phyloP scores from a whole-genome alignment of 2,329 filamentous ascomycete species.

The Blumeriella jaapii region DNA sequence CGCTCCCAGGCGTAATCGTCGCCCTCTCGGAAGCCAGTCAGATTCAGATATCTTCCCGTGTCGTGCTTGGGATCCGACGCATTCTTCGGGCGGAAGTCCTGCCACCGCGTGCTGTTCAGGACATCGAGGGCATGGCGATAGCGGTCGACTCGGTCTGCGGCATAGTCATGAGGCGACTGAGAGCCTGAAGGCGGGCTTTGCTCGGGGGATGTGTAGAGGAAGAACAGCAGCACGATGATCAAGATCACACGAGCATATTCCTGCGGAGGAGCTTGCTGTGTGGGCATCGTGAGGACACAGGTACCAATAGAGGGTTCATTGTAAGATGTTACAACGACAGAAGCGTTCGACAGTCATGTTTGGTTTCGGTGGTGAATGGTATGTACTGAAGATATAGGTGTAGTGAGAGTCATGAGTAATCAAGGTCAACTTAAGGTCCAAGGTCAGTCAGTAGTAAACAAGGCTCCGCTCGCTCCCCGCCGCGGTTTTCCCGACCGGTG shows the following conservation, averaged over 20 bases:
- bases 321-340: slow-evolving; percentile 21
- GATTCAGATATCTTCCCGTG: slow-evolving; percentile 43
- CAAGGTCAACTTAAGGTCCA: too few species aligned
- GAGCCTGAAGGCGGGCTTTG: slow-evolving; percentile 28
- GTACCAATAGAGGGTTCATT: slow-evolving; percentile 21
- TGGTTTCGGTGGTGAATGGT: neutral
- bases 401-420: too few species aligned
- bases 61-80: slow-evolving; percentile 17
- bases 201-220: slow-evolving; percentile 23
- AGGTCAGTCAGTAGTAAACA: too few species aligned
- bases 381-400: too few species aligned
- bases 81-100: slow-evolving; percentile 42
- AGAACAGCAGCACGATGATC: slow-evolving; percentile 26
- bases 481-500: too few species aligned
- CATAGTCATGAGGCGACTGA: slow-evolving; percentile 32
- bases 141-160: slow-evolving; percentile 36
- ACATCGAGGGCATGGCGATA: slow-evolving; percentile 41
- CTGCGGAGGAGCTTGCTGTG: slow-evolving; percentile 18
- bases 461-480: too few species aligned
- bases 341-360: neutral
- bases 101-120: slow-evolving; percentile 46
- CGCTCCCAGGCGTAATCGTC: slow-evolving; percentile 73
- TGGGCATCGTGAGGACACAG: slow-evolving; percentile 17
- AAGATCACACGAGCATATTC: slow-evolving; percentile 23
- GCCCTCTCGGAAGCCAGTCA: slow-evolving; percentile 64